phyloP scores from a whole-genome alignment of 2,329 filamentous ascomycete genomes.

The Dactylellina leptospora region DNA sequence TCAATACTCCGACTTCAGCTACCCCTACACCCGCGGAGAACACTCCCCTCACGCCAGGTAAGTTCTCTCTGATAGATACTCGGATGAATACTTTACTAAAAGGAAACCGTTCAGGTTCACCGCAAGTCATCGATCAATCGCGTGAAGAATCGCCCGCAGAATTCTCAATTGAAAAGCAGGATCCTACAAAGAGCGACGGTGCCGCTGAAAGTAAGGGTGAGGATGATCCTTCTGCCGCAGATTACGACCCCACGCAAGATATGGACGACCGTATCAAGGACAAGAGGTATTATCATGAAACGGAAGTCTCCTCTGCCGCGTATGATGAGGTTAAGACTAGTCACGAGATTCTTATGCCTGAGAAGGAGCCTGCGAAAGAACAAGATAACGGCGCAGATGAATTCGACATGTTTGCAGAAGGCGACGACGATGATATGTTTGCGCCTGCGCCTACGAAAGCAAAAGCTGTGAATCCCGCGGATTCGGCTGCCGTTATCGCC shows the following conservation, averaged over 20 bases:
- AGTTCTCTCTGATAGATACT: neutral
- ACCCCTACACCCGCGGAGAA: conserved; percentile 61
- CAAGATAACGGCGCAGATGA: conserved; percentile 72
- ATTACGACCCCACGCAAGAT: conserved; percentile 88
- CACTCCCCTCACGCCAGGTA: conserved; percentile 58
- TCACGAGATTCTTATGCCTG: conserved; percentile 58
- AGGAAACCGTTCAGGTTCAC: conserved; percentile 32
- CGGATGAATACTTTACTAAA: conserved; percentile 9
- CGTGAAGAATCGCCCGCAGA: conserved; percentile 68
- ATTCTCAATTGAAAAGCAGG: conserved; percentile 73
- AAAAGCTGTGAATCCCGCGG: conserved; percentile 63
- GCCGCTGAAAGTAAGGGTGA: conserved; percentile 61
- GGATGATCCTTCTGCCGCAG: conserved; percentile 86
- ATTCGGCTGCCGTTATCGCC: conserved; percentile 63
- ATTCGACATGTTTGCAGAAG: conserved; percentile 87
- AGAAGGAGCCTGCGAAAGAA: conserved; percentile 61
- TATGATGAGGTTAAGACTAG: conserved; percentile 69
- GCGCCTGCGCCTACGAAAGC: conserved; percentile 63
- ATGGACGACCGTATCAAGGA: conserved; percentile 81
- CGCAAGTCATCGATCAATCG: conserved; percentile 58
- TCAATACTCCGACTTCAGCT: conserved; percentile 67
- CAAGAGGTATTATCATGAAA: conserved; percentile 70
- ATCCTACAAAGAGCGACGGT: conserved; percentile 50
- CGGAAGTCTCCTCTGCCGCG: conserved; percentile 66
- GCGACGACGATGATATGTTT: conserved; percentile 73